Evolutionary conservation across 805 yeast species (phyloP).

Genomic region (Nakazawaea sp.): DNA sequence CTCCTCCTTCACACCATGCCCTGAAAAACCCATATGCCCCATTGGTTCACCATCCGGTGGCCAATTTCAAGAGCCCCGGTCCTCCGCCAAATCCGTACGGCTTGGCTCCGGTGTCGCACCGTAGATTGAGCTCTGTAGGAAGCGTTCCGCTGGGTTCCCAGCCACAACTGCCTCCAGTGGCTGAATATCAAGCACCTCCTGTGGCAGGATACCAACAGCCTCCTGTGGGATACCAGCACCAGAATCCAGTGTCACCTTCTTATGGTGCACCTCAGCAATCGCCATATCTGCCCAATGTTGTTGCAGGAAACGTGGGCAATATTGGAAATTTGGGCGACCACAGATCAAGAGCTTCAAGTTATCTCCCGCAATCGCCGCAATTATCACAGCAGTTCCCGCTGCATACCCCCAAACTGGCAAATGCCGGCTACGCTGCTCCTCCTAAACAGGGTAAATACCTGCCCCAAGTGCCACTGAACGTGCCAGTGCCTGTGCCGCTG

Average conservation of each 20-base stretch:
- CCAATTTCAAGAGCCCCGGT: neutral
- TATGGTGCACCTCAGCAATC: no score
- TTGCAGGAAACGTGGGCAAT: no score
- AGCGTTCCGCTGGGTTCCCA: neutral
- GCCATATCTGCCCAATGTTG: no score
- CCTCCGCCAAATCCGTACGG: slow-evolving; percentile 7
- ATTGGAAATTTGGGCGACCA: no score
- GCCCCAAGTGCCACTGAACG: neutral
- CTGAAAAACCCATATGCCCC: slow-evolving; percentile 10
- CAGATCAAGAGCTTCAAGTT: slow-evolving; percentile 1
- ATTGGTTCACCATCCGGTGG: slow-evolving; percentile 1
- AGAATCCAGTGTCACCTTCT: no score
- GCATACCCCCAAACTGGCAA: neutral
- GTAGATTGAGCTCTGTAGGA: slow-evolving; percentile 6
- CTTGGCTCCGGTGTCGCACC: slow-evolving; percentile 2
- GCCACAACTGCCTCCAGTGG: neutral
- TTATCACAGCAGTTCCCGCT: neutral
- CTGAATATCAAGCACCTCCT: neutral
- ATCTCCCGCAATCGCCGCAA: neutral
- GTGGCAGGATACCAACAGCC: neutral
- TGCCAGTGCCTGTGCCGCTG: no score
- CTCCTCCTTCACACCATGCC: neutral
- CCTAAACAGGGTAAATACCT: neutral
- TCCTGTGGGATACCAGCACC: neutral
- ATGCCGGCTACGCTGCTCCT: neutral